These are phyloP conservation scores for Penicillium daleae DNA, from an alignment of 495 filamentous ascomycete species.

Conservation along the genomic window DNA sequence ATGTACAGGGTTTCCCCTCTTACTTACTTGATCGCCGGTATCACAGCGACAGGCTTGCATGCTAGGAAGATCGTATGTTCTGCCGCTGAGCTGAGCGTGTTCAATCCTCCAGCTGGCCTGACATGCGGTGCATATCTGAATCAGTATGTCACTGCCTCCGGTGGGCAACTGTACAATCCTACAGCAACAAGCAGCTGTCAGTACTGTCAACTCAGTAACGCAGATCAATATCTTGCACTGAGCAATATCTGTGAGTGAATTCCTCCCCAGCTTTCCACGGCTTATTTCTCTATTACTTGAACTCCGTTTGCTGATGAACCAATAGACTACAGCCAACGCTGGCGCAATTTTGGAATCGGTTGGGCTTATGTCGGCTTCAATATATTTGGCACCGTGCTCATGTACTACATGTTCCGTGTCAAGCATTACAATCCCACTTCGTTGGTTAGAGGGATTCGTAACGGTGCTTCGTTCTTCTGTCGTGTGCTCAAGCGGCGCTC, in stretches of 20 bases:
- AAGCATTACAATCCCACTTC: constrained; percentile 48
- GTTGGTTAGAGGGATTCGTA: constrained; percentile 34
- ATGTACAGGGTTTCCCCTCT: constrained; percentile 59
- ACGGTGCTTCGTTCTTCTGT: constrained; percentile 37
- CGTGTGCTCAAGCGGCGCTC: constrained; percentile 50
- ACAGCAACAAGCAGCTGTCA: constrained; percentile 43
- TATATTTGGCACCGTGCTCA: constrained; percentile 49
- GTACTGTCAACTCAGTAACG: constrained; percentile 50
- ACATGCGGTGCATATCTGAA: constrained; percentile 54
- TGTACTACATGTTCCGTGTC: constrained; percentile 60
- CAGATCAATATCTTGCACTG: constrained; percentile 51
- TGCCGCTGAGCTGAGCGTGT: constrained; percentile 51
- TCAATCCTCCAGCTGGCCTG: constrained; percentile 53
- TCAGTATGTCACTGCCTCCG: constrained; percentile 34
- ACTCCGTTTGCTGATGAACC: constrained; percentile 1
- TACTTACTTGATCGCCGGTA: constrained; percentile 60
- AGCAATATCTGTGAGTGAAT: constrained; percentile 49
- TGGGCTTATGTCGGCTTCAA: constrained; percentile 60
- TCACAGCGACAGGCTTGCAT: constrained; percentile 53
- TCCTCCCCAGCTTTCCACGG: background rate
- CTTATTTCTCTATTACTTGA: background rate
- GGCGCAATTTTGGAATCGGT: constrained; percentile 58
- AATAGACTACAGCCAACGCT: constrained; percentile 48
- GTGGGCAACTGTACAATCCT: constrained; percentile 51
- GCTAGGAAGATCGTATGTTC: constrained; percentile 48